Evolutionary conservation across 176 grass and related monocot species (phyloP), one percentile per base, ranked within the genome.

Genomic region (Tuctoria greenei): DNA sequence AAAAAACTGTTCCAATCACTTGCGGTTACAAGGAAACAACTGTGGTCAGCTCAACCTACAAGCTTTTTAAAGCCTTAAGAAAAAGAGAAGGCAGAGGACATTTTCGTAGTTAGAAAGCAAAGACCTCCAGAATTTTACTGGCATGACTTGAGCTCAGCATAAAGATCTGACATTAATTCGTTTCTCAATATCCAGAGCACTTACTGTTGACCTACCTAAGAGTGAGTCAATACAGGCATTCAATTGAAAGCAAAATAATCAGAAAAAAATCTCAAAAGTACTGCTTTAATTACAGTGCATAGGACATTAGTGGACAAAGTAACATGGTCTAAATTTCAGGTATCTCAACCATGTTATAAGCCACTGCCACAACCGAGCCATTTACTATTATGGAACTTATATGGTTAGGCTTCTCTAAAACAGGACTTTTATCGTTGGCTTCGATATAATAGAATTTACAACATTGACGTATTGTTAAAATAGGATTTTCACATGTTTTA

Each of bases 271-370:
- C 21, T 25, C 28, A 64, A 58, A 21, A 76, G 64, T 71, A 40
- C 16, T 9, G 57, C 8, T 47, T 4, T 2, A 4, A 69, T 70
- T 35, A 72, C 14, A 36, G 10, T 24, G 26, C 24, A 27, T 59
- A 75, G 20, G 27, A 14, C 20, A 66, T 9, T 21, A 26, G 1
- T 45, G 39, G 72, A 39, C 16, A 20, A 13, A 47, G 8, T 40
- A 67, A 1, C 51, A 8, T 4, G 67, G 72, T 73, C 47, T 41
- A 60, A 39, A 77, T 51, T 71, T 50, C 52, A 71, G 64, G 38
- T 34, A 55, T 36, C 36, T 64, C 58, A 56, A 51, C 31, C 46
- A 65, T 55, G 16, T 55, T 36, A 77, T 10, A n/a, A n/a, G n/a
- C n/a, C n/a, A 59, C 31, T 31, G 31, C 31, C 31, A 31, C n/a